Evolutionary conservation across 352 stramenopile genomes (phyloP).

Genomic region (Phytophthora niederhauseri): DNA sequence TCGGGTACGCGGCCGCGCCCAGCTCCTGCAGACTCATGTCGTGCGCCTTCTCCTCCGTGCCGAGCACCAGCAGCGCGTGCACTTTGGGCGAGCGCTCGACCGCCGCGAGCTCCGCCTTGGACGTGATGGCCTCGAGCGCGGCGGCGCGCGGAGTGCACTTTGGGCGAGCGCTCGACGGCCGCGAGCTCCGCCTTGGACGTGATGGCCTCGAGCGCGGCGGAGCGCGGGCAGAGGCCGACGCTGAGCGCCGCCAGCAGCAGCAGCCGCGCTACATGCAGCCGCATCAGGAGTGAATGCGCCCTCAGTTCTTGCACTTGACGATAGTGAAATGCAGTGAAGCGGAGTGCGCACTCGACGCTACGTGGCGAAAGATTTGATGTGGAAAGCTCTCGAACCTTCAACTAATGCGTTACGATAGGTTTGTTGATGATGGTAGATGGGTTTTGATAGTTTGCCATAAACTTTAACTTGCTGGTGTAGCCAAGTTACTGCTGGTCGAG

Average conservation of each 20-base stretch:
- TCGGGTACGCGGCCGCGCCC: conserved; percentile 41
- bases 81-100: conserved; percentile 43
- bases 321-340: conserved; percentile 23
- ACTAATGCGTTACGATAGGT: conserved; percentile 14
- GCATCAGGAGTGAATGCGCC: conserved; percentile 20
- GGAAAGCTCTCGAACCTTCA: conserved; percentile 11
- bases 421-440: conserved; percentile 12
- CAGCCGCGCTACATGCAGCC: conserved; percentile 3
- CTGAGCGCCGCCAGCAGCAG: conserved; percentile 13
- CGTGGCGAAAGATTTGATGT: conserved; percentile 27
- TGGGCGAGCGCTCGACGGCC: conserved; percentile 38
- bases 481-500: not conserved
- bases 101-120: conserved; percentile 23
- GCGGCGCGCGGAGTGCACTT: conserved; percentile 26
- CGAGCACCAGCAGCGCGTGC: conserved; percentile 41
- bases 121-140: conserved; percentile 36
- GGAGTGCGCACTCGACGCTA: conserved; percentile 14
- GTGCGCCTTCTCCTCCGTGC: conserved; percentile 23
- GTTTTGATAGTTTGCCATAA: conserved; percentile 13
- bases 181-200: conserved; percentile 29
- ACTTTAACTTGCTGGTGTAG: not conserved
- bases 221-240: not conserved
- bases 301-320: conserved; percentile 12
- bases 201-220: conserved; percentile 30
- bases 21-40: conserved; percentile 35